Evolutionary conservation across 2,329 filamentous ascomycete genomes (phyloP), one percentile per base, ranked within the genome.

Genomic region (Biscogniauxia sp.): DNA sequence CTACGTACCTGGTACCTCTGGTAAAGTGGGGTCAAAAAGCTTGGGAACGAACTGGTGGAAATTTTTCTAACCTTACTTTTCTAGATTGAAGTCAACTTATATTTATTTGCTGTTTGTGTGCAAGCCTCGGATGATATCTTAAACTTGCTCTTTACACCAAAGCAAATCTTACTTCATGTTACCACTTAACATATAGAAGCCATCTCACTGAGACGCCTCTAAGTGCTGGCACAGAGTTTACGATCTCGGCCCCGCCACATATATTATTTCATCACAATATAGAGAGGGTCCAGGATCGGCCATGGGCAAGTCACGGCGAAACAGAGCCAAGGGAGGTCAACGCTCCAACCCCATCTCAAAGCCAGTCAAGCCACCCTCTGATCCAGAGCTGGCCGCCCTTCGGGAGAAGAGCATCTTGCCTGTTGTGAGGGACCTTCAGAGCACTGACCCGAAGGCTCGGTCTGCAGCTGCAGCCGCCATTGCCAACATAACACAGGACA

Each of bases 391-490:
- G 58, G 82, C 84, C 20, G 84, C 85, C 13, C 80, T 90, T 51
- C 80, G 87, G 37, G 85, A 88, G 63, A 77, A 80, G 74, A 84
- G 83, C 72, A 86, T 90, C 69, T 74, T 89, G 41, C 88, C 88
- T 19, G 80, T 88, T 52, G 77, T 90, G 61, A 80, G 80, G 63
- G 82, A 88, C 65, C 77, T 90, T 50, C 80, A 84, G 68, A 86
- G 82, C 69, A 69, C 84, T 37, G 84, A 88, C 51, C 77, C 83
- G 55, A 85, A 84, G 70, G 81, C 80, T n/a, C 82, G 87, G 58
- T 82, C 84, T 5, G 72, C 82, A 1, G 87, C 87, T 11, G 85
- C 87, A 7, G 75, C 76, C 17, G 86, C 85, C 23, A 80, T 89
- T 56, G 80, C 82, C 60, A 88, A 84, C 74, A 82, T 88, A 56